Evolutionary conservation across 345 rosid genomes (phyloP).

Genomic region (Hypericum perforatum): DNA sequence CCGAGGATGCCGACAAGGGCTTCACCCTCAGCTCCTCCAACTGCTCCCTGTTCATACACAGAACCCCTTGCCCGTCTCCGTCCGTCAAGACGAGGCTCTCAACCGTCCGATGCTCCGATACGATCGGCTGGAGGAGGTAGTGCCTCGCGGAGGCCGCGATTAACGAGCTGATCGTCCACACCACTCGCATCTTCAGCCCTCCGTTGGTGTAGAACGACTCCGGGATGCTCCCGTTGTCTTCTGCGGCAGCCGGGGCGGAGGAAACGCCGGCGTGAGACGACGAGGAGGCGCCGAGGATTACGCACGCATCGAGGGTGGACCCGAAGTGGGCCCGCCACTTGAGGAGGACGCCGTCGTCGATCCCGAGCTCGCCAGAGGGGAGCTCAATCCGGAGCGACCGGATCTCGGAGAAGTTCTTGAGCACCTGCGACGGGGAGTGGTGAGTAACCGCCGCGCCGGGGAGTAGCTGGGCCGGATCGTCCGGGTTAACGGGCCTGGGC

Average conservation of each 20-base stretch:
- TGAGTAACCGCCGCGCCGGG: neutral
- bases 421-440: conserved; percentile 6
- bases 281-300: conserved; percentile 32
- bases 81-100: conserved; percentile 20
- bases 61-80: conserved; percentile 24
- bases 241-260: neutral
- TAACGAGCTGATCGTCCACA: conserved; percentile 31
- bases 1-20: neutral
- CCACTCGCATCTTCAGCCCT: conserved; percentile 24
- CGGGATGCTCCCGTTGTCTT: neutral
- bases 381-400: conserved; percentile 25
- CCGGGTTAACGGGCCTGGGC: neutral
- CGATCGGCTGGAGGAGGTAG: conserved; percentile 18
- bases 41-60: conserved; percentile 21
- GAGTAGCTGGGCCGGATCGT: too few species aligned
- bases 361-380: conserved; percentile 14
- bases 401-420: conserved; percentile 22
- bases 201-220: conserved; percentile 12
- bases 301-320: conserved; percentile 22
- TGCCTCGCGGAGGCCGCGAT: conserved; percentile 35
- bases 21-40: conserved; percentile 22
- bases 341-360: conserved; percentile 16
- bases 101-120: conserved; percentile 16
- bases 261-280: conserved; percentile 1
- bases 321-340: conserved; percentile 43